These are phyloP conservation scores for Phylloporus scabripes DNA, from an alignment of 768 basidiomycete genomes.

Conservation along the genomic window DNA sequence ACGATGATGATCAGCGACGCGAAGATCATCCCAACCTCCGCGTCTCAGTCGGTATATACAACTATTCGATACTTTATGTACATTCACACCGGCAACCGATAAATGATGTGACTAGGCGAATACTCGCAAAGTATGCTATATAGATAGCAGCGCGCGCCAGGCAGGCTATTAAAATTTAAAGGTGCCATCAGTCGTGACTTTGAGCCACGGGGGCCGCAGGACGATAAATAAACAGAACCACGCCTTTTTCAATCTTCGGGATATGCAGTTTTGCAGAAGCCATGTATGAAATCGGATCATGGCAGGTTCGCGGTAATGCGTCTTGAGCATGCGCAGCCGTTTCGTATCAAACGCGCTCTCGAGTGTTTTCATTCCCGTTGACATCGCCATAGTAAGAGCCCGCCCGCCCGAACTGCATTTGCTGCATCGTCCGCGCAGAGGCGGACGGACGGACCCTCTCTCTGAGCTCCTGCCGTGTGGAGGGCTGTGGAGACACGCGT, in stretches of 20 bases:
- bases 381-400: constrained; percentile 25
- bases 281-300: constrained; percentile 7
- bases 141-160: constrained; percentile 23
- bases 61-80: constrained; percentile 17
- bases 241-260: constrained; percentile 9
- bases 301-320: constrained; percentile 1
- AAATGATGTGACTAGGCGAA: constrained; percentile 6
- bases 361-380: constrained; percentile 28
- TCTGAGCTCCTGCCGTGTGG: constrained; percentile 23
- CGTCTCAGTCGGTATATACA: not conserved
- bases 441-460: constrained; percentile 20
- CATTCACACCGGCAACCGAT: constrained; percentile 8
- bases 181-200: constrained; percentile 4
- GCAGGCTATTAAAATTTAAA: constrained; percentile 7
- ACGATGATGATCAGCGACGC: constrained; percentile 18
- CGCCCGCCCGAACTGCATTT: constrained; percentile 11
- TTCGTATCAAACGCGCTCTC: constrained; percentile 6
- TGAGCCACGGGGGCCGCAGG: constrained; percentile 8
- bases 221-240: constrained; percentile 9
- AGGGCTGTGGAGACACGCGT: constrained; percentile 28
- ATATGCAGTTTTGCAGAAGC: constrained; percentile 1
- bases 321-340: constrained; percentile 1
- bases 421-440: constrained; percentile 17
- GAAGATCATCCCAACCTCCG: constrained; percentile 11
- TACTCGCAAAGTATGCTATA: constrained; percentile 18